A percentile compares a stretch with the other conserved stretches of the same genome.
Conservation (phyloP, 2,329 filamentous ascomycete species). For the Fusarium clavum region DNA sequence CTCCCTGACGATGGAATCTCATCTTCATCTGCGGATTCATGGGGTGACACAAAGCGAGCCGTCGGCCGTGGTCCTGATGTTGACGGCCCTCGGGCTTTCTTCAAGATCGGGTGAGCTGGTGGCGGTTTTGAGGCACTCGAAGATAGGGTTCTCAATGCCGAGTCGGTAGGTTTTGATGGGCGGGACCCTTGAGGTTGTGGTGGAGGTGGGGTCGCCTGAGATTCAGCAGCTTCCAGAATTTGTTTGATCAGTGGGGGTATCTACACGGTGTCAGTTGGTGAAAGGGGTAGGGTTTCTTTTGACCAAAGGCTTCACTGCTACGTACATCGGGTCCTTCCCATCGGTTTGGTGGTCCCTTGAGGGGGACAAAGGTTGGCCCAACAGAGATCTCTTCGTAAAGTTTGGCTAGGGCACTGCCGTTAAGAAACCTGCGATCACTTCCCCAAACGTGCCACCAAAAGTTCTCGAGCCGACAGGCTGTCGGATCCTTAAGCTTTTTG, state of each 20-base stretch:
- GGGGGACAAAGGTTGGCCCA: conserved; percentile 67
- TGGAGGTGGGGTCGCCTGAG: conserved; percentile 27
- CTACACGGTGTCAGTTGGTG: conserved; percentile 40
- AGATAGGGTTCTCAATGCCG: conserved; percentile 48
- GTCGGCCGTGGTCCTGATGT: conserved; percentile 66
- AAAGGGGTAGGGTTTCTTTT: neutral
- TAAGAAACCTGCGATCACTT: conserved; percentile 65
- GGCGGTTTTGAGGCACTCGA: conserved; percentile 59
- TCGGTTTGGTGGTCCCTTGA: conserved; percentile 64
- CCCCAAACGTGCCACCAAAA: conserved; percentile 76
- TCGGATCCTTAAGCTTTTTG: conserved; percentile 70
- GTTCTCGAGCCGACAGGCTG: conserved; percentile 70
- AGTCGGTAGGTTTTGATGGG: conserved; percentile 39
- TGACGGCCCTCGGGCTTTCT: conserved; percentile 67
- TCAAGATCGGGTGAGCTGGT: conserved; percentile 68
- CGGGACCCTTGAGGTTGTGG: conserved; percentile 30
- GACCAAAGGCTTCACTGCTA: conserved; percentile 21
- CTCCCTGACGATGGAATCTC: conserved; percentile 57
- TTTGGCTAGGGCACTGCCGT: conserved; percentile 64
- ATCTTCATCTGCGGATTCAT: conserved; percentile 59
- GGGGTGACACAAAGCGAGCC: conserved; percentile 69
- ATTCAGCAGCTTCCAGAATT: conserved; percentile 44
- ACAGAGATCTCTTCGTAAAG: conserved; percentile 69
- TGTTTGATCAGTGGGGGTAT: conserved; percentile 47
- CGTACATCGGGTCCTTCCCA: conserved; percentile 64